Evolutionary conservation across 2,329 filamentous ascomycete species (phyloP).

Genomic region (Scytalidium sp.): DNA sequence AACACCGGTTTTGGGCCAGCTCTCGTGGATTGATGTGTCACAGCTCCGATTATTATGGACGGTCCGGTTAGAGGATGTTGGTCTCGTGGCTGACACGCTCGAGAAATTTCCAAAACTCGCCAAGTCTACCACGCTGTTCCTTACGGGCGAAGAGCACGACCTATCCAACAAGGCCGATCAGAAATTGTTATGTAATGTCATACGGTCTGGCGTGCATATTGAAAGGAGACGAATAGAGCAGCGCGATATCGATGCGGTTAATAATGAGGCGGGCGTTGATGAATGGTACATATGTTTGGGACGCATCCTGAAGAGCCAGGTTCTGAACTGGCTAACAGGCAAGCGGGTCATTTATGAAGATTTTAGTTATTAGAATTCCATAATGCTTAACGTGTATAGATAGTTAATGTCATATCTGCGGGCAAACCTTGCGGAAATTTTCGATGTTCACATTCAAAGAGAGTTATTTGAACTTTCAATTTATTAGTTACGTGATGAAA

Average conservation of each 20-base stretch:
- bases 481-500: no score
- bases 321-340: slow-evolving; percentile 46
- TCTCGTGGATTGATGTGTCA: slow-evolving; percentile 44
- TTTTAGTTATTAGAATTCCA: slow-evolving; percentile 42
- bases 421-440: no score
- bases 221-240: slow-evolving; percentile 42
- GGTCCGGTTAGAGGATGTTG: slow-evolving; percentile 57
- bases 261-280: slow-evolving; percentile 16
- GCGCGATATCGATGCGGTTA: slow-evolving; percentile 37
- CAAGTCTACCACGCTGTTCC: slow-evolving; percentile 55
- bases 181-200: slow-evolving; percentile 29
- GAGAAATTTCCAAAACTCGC: slow-evolving; percentile 48
- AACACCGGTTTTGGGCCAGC: slow-evolving; percentile 73
- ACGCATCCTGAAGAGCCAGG: slow-evolving; percentile 42
- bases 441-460: no score
- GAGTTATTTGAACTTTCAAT: no score
- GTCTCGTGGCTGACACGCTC: slow-evolving; percentile 59
- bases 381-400: no score
- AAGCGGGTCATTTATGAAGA: slow-evolving; percentile 46
- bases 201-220: slow-evolving; percentile 29
- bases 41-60: slow-evolving; percentile 66
- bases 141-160: slow-evolving; percentile 48
- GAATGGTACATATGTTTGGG: slow-evolving; percentile 61
- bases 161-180: slow-evolving; percentile 25
- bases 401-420: no score